phyloP scores from a whole-genome alignment of 2,329 filamentous ascomycete genomes.

The Colletotrichum filicis region DNA sequence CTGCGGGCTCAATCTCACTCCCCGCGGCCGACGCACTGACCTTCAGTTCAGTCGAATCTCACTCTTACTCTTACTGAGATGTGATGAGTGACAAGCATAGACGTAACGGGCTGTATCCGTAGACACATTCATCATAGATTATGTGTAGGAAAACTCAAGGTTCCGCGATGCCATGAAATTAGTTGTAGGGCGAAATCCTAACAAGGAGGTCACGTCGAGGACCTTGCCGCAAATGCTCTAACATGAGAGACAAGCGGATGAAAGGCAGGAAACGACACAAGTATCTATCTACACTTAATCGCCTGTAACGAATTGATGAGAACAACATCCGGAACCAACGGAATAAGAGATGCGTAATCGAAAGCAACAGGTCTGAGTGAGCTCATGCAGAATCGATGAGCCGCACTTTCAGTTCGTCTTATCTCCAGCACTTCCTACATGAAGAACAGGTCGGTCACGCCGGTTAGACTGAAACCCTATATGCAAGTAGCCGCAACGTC shows the following conservation, averaged over 20 bases:
- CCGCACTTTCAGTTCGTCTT: background rate
- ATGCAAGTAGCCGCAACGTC: background rate
- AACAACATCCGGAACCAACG: background rate
- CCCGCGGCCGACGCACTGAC: conserved; percentile 19
- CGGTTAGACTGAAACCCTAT: background rate
- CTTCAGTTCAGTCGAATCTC: conserved; percentile 11
- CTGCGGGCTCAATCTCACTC: conserved; percentile 13
- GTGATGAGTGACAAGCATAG: background rate
- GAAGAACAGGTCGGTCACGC: background rate
- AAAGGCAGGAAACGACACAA: background rate
- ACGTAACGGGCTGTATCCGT: background rate
- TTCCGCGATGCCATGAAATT: background rate
- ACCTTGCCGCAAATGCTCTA: background rate
- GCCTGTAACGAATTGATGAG: background rate
- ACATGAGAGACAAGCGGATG: background rate
- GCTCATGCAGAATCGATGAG: background rate
- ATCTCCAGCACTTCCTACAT: background rate
- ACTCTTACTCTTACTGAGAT: background rate
- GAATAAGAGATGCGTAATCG: background rate
- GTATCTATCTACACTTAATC: background rate
- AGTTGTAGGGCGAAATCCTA: background rate
- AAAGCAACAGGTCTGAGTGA: background rate
- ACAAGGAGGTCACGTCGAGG: background rate
- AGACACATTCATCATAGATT: background rate
- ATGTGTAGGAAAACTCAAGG: background rate